A percentile compares a stretch with the other conserved stretches of the same genome.
These are phyloP conservation scores for Entomortierella chlamydospora DNA, from an alignment of 192 early-diverging fungal genomes.

Conservation along the genomic window DNA sequence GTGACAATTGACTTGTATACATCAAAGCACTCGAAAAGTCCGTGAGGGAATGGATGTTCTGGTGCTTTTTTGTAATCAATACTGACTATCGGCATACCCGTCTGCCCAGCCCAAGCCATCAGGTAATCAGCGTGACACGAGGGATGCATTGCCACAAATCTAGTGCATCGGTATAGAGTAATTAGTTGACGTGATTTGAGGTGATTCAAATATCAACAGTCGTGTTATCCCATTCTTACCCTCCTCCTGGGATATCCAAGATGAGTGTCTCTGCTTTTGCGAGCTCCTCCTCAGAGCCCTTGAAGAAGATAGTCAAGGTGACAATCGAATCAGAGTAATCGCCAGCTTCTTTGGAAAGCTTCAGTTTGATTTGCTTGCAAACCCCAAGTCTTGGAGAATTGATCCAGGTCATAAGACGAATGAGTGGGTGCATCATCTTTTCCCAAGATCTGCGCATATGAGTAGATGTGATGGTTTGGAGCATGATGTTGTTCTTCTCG, in stretches of 20 bases:
- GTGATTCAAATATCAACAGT: neutral
- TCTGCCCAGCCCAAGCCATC: constrained; percentile 81
- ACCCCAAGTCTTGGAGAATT: constrained; percentile 55
- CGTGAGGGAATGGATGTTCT: constrained; percentile 94
- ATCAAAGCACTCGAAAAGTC: constrained; percentile 92
- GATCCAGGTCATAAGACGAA: constrained; percentile 63
- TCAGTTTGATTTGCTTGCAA: constrained; percentile 35
- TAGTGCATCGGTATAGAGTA: too few species aligned
- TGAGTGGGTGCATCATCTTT: constrained; percentile 79
- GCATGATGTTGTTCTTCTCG: constrained; percentile 83
- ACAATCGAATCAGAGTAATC: constrained; percentile 43
- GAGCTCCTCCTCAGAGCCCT: constrained; percentile 55
- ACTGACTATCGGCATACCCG: constrained; percentile 78
- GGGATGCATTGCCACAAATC: constrained; percentile 91
- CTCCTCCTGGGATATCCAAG: constrained; percentile 83
- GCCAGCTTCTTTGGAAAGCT: constrained; percentile 34
- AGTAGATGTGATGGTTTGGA: constrained; percentile 82
- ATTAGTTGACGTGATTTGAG: neutral
- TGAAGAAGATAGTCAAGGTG: constrained; percentile 67
- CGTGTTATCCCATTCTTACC: constrained; percentile 32
- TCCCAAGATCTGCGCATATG: constrained; percentile 94
- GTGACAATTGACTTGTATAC: constrained; percentile 81
- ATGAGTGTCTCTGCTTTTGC: constrained; percentile 58
- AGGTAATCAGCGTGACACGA: constrained; percentile 88
- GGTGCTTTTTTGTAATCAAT: constrained; percentile 96